Percentiles rank a stretch among this genome's conserved stretches.
Evolutionary conservation across 1,139 yeast species (phyloP).

Genomic region (Candida mesenterica): DNA sequence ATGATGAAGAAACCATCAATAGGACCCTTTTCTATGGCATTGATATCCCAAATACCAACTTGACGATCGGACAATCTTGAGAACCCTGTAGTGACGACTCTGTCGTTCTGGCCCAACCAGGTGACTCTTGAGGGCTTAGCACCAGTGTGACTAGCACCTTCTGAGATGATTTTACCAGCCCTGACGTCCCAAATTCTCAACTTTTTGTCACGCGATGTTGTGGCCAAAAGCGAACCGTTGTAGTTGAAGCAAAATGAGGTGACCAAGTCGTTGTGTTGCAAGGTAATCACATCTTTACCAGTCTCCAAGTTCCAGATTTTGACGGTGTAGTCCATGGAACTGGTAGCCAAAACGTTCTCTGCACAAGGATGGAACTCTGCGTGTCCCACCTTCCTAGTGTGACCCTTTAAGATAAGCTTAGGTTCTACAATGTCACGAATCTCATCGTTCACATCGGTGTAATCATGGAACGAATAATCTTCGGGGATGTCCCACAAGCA

Average conservation of each 20-base stretch:
- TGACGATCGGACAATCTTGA: slow-evolving; percentile 92
- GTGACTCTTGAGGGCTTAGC: slow-evolving; percentile 85
- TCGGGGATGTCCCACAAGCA: slow-evolving; percentile 86
- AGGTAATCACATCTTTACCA: slow-evolving; percentile 67
- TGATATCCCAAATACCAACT: slow-evolving; percentile 88
- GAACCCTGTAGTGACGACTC: slow-evolving; percentile 94
- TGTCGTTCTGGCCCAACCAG: slow-evolving; percentile 86
- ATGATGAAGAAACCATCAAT: slow-evolving; percentile 82
- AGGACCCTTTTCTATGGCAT: slow-evolving; percentile 73
- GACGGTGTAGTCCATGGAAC: slow-evolving; percentile 86
- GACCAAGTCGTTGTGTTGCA: slow-evolving; percentile 85
- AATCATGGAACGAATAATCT: slow-evolving; percentile 66
- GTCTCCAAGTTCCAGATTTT: slow-evolving; percentile 86
- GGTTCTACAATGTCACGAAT: slow-evolving; percentile 70
- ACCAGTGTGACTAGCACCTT: slow-evolving; percentile 89
- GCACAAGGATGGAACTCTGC: slow-evolving; percentile 89
- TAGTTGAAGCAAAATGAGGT: slow-evolving; percentile 88
- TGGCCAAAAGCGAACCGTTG: slow-evolving; percentile 82
- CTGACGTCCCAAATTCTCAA: slow-evolving; percentile 91
- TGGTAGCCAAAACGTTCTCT: slow-evolving; percentile 77
- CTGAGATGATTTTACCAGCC: slow-evolving; percentile 67
- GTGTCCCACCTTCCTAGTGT: slow-evolving; percentile 92
- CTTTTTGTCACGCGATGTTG: slow-evolving; percentile 89
- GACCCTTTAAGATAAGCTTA: slow-evolving; percentile 71
- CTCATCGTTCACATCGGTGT: slow-evolving; percentile 58